Evolutionary conservation across 495 filamentous ascomycete species (phyloP), one percentile per base, ranked within the genome.

Genomic region (Pseudotulostoma volvatum): DNA sequence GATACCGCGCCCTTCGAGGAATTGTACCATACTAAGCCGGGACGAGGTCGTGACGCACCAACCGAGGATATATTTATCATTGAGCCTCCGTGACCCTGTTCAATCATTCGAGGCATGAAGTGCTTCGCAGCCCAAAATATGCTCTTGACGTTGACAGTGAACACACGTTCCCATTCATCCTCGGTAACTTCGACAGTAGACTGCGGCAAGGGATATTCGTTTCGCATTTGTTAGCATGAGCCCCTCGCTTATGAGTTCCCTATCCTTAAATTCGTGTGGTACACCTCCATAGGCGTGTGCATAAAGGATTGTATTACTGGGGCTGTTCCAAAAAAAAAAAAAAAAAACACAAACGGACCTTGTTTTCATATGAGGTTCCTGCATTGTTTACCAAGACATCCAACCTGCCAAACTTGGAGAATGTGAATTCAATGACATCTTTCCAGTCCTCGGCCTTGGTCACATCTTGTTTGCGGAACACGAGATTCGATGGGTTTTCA

Each of bases 11-110:
- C 73, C 45, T 79, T 79, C 9, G 63, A 70, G 11, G 69, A 66
- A 47, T 77, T 77, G 45, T 79, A 79, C 73, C 73, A 77, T 5
- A 72, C 70, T 28, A 79, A 52, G 3, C 70, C 65, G 7, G 73
- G 71, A n/a, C 74, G 61, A 3, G 74, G 74, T 32, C 75, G 58
- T 1, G 67, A 63, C 7, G 67, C 68, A 4, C 67, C 73, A 9
- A 72, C 72, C 11, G 63, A 70, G 1, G 71, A 67, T 34, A 77
- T 66, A 43, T 78, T 71, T 37, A 79, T 70, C 31, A 77, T 71
- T n/a, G 42, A 57, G 0, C 72, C 73, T 0, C 66, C 64, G 4
- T 61, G 56, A 18, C 63, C 58, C 36, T 65, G 60, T 34, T 65
- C 57, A 18, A 72, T 41, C 35, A 74, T 62, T 23, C 71, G 64